phyloP scores from a whole-genome alignment of 495 filamentous ascomycete genomes.

The Annulohypoxylon moriforme region DNA sequence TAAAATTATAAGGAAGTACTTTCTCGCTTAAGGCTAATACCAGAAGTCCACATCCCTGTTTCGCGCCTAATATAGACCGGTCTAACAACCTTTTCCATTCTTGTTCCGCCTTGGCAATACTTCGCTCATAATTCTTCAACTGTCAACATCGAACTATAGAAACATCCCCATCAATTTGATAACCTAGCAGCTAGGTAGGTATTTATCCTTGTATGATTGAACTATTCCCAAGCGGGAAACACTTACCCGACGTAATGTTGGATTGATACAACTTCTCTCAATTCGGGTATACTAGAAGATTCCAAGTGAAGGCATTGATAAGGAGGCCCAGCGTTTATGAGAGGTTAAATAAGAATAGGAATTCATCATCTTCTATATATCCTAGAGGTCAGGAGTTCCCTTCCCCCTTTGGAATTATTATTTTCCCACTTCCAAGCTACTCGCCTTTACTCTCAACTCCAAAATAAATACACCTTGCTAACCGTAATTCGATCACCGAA shows the following conservation, averaged over 20 bases:
- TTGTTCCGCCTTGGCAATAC: not conserved
- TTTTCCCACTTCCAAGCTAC: too few species aligned
- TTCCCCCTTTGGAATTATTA: too few species aligned
- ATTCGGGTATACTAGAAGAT: not conserved
- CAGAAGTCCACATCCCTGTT: not conserved
- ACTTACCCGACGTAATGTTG: constrained; percentile 16
- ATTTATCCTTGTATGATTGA: not conserved
- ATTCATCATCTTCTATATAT: too few species aligned
- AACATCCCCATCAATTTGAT: not conserved
- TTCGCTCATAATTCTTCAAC: not conserved
- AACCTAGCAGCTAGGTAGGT: too few species aligned
- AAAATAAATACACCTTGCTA: too few species aligned
- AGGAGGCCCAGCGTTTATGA: too few species aligned
- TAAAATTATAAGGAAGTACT: not conserved
- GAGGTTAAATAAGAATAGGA: too few species aligned
- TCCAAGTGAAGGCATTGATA: too few species aligned
- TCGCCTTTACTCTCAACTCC: too few species aligned
- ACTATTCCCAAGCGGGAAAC: not conserved
- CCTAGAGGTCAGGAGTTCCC: too few species aligned
- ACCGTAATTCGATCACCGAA: too few species aligned
- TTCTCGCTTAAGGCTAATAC: not conserved
- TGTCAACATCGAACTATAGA: not conserved
- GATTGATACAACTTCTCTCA: constrained; percentile 23
- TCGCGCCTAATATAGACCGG: not conserved
- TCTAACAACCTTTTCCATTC: not conserved